Evolutionary conservation across 2,329 filamentous ascomycete genomes (phyloP).

Genomic region (Pseudocercospora vitis): DNA sequence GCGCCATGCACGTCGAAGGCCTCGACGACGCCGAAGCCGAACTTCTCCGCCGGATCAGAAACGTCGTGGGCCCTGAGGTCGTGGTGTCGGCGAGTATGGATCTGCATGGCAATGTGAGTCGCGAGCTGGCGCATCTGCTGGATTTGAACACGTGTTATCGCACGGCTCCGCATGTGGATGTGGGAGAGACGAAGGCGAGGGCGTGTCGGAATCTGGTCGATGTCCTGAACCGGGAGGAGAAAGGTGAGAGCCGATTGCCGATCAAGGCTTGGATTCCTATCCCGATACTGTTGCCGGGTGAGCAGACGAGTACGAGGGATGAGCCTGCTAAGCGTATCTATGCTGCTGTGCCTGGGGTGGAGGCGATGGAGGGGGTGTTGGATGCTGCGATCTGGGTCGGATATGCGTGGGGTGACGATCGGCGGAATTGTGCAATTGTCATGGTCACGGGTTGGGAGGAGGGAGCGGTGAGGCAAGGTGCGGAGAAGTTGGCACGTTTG

Average conservation of each 20-base stretch:
- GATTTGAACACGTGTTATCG: conserved; percentile 27
- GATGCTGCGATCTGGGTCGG: conserved; percentile 28
- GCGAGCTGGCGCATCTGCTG: conserved; percentile 18
- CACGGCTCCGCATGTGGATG: conserved; percentile 25
- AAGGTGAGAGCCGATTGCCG: conserved; percentile 9
- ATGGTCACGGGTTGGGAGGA: conserved; percentile 26
- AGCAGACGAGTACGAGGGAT: conserved; percentile 26
- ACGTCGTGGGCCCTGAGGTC: conserved; percentile 20
- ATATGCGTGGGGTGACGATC: conserved; percentile 28
- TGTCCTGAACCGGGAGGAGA: conserved; percentile 2
- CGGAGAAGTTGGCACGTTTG: conserved; percentile 21
- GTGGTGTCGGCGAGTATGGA: conserved; percentile 27
- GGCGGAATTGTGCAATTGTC: conserved; percentile 23
- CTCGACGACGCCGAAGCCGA: conserved; percentile 24
- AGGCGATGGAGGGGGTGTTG: conserved; percentile 18
- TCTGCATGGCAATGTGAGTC: conserved; percentile 27
- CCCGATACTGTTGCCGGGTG: conserved; percentile 24
- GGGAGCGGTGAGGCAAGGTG: conserved; percentile 13
- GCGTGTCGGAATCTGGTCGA: conserved; percentile 24
- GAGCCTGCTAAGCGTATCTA: conserved; percentile 25
- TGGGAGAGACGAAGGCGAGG: conserved; percentile 22
- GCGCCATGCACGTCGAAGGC: conserved; percentile 28
- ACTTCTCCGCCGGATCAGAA: conserved; percentile 21
- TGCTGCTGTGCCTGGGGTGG: conserved; percentile 19
- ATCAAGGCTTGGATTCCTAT: conserved; percentile 27